Evolutionary conservation across 768 basidiomycete genomes (phyloP), one percentile per base, ranked within the genome.

Genomic region (Xerocomellus chrysenteron): DNA sequence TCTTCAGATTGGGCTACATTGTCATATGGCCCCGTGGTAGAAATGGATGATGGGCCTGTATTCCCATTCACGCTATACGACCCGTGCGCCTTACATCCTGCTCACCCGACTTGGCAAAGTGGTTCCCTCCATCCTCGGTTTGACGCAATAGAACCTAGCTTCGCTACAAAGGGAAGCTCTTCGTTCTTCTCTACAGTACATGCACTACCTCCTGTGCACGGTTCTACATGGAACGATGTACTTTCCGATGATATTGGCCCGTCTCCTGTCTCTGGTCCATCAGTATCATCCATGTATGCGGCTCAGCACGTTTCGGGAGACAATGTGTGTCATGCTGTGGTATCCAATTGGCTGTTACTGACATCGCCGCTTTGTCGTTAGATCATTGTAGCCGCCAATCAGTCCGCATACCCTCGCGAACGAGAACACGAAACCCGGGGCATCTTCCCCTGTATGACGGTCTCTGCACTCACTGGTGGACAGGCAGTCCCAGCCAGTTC

Each of bases 281-380:
- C 50, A 26, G 50, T 50, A 14, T 4, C 10, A 19, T 39, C 14
- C 13, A 16, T 2, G 4, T 19, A 50, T 11, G 28, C n/a, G 12
- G 1, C 37, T 3, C 13, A 1, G 43, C 10, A 41, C 13, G 32
- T 12, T 39, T 44, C 30, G 3, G 35, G 30, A 13, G 5, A 8
- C 24, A 26, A 33, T 10, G 58, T 60, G 3, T 13, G 60, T 40
- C 47, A 48, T 50, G 40, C 54, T 50, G 59, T 61, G 7, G 12
- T 42, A 11, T 19, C 8, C 10, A 17, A 0, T 33, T 19, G 8
- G 9, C 14, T 14, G 6, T 50, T 9, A 3, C 30, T 61, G 47
- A 61, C 28, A 24, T 36, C 14, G 11, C 10, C 10, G 11, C 12
- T 49, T 37, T 16, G 28, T 41, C 30, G 35, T 14, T 42, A 61